Conservation (phyloP, 805 yeast genomes). For the Starmerella stigmatis region DNA sequence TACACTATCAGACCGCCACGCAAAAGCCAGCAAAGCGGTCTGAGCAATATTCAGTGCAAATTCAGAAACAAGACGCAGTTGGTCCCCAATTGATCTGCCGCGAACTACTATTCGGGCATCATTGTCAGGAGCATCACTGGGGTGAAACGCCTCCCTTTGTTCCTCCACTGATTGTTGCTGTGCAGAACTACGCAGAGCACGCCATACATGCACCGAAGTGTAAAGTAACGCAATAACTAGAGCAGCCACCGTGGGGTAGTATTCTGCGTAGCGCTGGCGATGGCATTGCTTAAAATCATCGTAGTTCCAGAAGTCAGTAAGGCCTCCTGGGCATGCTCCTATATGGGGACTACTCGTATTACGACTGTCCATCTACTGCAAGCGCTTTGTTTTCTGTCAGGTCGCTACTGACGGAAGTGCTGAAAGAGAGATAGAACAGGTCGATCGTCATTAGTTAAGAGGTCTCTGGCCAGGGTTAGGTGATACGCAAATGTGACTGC, state of each 20-base stretch:
- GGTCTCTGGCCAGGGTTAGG: not conserved
- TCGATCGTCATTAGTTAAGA: slow-evolving; percentile 1
- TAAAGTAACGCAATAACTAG: slow-evolving; percentile 5
- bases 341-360: not conserved
- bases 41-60: slow-evolving; percentile 15
- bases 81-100: slow-evolving; percentile 19
- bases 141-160: slow-evolving; percentile 15
- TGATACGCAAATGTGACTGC: not conserved
- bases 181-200: too few relatives aligned
- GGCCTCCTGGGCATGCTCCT: slow-evolving; percentile 2
- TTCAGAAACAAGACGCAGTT: slow-evolving; percentile 21
- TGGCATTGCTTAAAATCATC: slow-evolving; percentile 24
- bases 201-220: slow-evolving; percentile 2
- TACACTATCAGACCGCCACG: slow-evolving; percentile 1
- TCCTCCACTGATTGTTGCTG: not conserved
- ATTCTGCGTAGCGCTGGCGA: slow-evolving; percentile 22
- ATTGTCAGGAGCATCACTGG: slow-evolving; percentile 18
- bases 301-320: slow-evolving; percentile 23
- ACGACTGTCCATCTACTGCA: not conserved
- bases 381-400: not conserved
- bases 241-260: slow-evolving; percentile 11
- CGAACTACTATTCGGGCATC: slow-evolving; percentile 19
- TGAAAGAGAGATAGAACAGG: not conserved
- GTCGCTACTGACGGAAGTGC: not conserved
- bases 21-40: not conserved